Evolutionary conservation across 805 yeast genomes (phyloP).

Genomic region (Candida sonorensis): DNA sequence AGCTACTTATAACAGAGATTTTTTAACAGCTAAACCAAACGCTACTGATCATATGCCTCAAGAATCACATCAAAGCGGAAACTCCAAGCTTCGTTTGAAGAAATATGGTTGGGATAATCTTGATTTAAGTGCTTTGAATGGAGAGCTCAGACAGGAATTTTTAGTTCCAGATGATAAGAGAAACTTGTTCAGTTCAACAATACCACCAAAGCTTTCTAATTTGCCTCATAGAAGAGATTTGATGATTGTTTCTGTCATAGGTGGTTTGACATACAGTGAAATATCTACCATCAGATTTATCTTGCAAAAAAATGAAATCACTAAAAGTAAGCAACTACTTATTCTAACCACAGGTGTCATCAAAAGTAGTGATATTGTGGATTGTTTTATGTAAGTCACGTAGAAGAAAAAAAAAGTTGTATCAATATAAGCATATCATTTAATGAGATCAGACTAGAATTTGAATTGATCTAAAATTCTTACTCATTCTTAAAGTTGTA

Average conservation of each 20-base stretch:
- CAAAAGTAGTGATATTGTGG: constrained; percentile 28
- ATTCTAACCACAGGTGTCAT: constrained; percentile 40
- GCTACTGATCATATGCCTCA: constrained; percentile 14
- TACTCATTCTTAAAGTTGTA: constrained; percentile 2
- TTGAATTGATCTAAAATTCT: constrained; percentile 2
- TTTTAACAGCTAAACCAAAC: constrained; percentile 28
- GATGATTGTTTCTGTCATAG: constrained; percentile 53
- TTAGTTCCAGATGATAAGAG: constrained; percentile 26
- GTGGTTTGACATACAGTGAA: constrained; percentile 86
- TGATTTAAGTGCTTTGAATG: constrained; percentile 35
- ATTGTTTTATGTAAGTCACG: constrained; percentile 12
- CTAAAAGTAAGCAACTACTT: constrained; percentile 29
- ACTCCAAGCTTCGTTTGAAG: constrained; percentile 17
- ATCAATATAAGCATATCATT: too few species aligned
- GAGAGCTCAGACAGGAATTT: constrained; percentile 26
- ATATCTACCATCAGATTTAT: constrained; percentile 61
- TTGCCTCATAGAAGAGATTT: constrained; percentile 18
- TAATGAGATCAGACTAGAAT: too few species aligned
- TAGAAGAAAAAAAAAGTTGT: too few species aligned
- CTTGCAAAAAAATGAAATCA: constrained; percentile 35
- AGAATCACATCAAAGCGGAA: constrained; percentile 15
- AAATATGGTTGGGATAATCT: constrained; percentile 38
- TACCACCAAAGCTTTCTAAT: constrained; percentile 17
- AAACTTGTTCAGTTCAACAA: constrained; percentile 18
- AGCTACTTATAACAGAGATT: constrained; percentile 52